Evolutionary conservation across 2,329 filamentous ascomycete species (phyloP), one percentile per base, ranked within the genome.

Genomic region (Colletotrichum plurivorum): DNA sequence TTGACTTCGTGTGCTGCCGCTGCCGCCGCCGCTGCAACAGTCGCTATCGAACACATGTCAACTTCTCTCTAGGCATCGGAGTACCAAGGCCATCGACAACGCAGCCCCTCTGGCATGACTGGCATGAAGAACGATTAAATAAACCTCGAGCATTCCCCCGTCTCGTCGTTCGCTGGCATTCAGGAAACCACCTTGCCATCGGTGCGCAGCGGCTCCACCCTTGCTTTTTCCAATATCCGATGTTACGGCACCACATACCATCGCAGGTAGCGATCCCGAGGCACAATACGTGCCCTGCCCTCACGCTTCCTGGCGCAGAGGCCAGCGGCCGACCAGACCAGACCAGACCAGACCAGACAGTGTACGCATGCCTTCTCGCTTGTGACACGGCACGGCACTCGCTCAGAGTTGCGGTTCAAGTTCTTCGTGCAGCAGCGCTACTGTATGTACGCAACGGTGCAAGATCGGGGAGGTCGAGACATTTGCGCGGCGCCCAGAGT

Each of bases 221-320:
- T 56, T 69, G 63, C 61, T 46, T 55, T 52, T 58, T 31, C 62
- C 48, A 61, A 69, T 66, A 69, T 69, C 66, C 62, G 66, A 69
- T 66, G 62, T 52, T 25, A 66, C 53, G 43, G 62, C 66, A 56
- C 55, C 43, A 41, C 45, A 56, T 48, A 52, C 67, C 67, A 53
- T 67, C 62, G 63, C 48, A 69, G 67, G 62, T 27, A 67, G 67
- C 62, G 51, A 53, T 58, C 66, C 66, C 55, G 55, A 51, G 56
- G 51, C 62, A 51, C 43, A 22, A 31, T 31, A 36, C 31, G 8
- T 36, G 31, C 10, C 31, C 31, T 36, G 31, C 7, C 7, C 31
- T 36, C 31, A 36, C 31, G 31, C 31, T 36, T 36, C 31, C 31
- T 36, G 31, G 8, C 31, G 8, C 31, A 10, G 9, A 3, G 31